Evolutionary conservation across 441 rosid genomes (phyloP).

Genomic region (Aquilaria agallochum): DNA sequence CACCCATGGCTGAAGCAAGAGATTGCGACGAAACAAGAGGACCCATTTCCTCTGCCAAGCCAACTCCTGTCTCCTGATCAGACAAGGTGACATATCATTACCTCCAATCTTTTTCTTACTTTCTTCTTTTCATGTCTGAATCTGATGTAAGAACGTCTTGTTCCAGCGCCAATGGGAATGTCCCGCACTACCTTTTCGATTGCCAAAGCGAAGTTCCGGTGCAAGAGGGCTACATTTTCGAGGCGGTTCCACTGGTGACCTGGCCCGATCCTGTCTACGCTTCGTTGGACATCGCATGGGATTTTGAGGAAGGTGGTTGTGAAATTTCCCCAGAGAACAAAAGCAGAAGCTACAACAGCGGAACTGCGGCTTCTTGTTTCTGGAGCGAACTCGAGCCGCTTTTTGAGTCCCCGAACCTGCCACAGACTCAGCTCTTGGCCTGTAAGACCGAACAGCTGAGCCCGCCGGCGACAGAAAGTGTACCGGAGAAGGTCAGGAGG

Average conservation of each 20-base stretch:
- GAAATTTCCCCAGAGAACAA: conserved; percentile 11
- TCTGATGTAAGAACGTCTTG: background rate
- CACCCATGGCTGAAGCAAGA: background rate
- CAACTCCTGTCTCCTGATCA: conserved; percentile 7
- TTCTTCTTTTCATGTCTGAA: background rate
- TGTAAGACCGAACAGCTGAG: conserved; percentile 13
- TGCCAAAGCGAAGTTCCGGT: conserved; percentile 19
- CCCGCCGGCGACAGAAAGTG: conserved; percentile 5
- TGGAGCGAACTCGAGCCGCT: conserved; percentile 26
- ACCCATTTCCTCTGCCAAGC: conserved; percentile 1
- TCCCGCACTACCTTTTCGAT: background rate
- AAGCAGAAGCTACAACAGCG: conserved; percentile 4
- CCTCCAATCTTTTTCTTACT: background rate
- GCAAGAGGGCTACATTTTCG: conserved; percentile 10
- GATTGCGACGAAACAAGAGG: conserved; percentile 11
- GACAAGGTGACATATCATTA: conserved; percentile 2
- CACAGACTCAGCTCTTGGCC: conserved; percentile 1
- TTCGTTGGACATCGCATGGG: conserved; percentile 8
- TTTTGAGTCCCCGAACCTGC: conserved; percentile 14
- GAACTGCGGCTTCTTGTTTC: background rate
- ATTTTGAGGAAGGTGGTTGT: conserved; percentile 26
- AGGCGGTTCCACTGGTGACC: conserved; percentile 16
- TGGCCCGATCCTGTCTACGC: conserved; percentile 5
- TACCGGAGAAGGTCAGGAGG: conserved; percentile 10
- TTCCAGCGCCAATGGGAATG: too few relatives aligned